phyloP scores from a whole-genome alignment of 345 rosid species.

The Lepidium aucheri region DNA sequence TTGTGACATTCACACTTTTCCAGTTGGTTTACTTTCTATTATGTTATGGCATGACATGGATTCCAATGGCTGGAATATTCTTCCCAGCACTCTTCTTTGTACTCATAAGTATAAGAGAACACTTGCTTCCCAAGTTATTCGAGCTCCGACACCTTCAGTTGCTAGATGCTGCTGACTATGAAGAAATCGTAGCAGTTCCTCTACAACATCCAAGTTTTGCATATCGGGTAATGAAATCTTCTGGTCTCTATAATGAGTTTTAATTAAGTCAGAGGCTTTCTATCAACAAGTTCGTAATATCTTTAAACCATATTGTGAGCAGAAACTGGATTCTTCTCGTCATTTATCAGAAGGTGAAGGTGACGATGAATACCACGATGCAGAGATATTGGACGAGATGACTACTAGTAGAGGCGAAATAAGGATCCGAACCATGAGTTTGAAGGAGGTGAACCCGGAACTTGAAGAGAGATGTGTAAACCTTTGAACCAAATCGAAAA shows the following conservation, averaged over 20 bases:
- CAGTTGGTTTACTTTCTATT: conserved; percentile 52
- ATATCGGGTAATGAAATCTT: conserved; percentile 5
- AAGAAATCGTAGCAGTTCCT: conserved; percentile 38
- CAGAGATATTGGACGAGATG: conserved; percentile 66
- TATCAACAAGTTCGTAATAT: neutral
- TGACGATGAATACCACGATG: conserved; percentile 35
- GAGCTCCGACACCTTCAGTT: conserved; percentile 33
- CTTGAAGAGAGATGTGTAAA: conserved; percentile 13
- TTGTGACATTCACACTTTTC: conserved; percentile 47
- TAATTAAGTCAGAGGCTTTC: neutral
- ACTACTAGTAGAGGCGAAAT: conserved; percentile 83
- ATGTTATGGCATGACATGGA: conserved; percentile 78
- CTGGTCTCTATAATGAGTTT: neutral
- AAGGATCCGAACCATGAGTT: conserved; percentile 49
- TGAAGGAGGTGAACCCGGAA: conserved; percentile 26
- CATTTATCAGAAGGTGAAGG: conserved; percentile 29
- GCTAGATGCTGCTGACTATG: conserved; percentile 61
- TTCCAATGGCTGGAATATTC: conserved; percentile 75
- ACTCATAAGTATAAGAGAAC: conserved; percentile 61
- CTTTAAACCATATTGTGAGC: neutral
- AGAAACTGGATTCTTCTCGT: conserved; percentile 28
- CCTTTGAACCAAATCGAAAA: conserved; percentile 3
- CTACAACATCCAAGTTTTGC: conserved; percentile 19
- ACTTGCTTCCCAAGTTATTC: conserved; percentile 60
- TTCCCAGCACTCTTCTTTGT: conserved; percentile 74